Base-by-base conservation (phyloP, 1,284 basidiomycete genomes). In the Apiotrichum gamsii region DNA sequence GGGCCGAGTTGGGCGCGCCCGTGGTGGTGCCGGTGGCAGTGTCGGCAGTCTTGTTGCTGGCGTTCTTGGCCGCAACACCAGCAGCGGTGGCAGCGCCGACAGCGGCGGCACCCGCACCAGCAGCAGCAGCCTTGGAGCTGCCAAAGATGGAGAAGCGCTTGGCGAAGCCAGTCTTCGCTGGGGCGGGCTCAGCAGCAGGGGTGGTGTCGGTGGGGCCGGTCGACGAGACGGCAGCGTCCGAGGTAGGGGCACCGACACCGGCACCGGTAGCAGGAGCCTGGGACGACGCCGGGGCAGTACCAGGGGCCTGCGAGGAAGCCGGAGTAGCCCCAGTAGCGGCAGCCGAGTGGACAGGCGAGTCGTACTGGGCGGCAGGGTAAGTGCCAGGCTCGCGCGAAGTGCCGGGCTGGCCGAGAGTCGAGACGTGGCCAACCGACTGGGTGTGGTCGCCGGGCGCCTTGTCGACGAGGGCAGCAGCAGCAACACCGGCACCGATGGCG, bases 341-440 rank as follows among this genome's bases (percentile, higher is more conserved):
- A n/a, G n/a, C n/a, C n/a, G n/a, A n/a, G n/a, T n/a, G n/a, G n/a
- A n/a, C n/a, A n/a, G n/a, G n/a, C n/a, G n/a, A n/a, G 11, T 43
- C 25, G 18, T 34, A 31, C 35, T 31, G 34, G 6, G 38, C 39
- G 10, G 39, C 35, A 31, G 63, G 61, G 51, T 64, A 65, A 1
- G 48, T 35, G 11, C 58, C 59, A 3, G 58, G 54, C 32, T 57
- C 43, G 29, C 61, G 45, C 6, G 51, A 44, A 5, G 59, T 53
- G 13, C 54, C 60, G 5, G 51, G 45, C 11, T 37, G 25, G n/a
- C 38, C 49, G 16, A 56, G 44, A 8, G 56, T 53, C 1, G 60
- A 40, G 24, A 62, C 58, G 42, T 68, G 59, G 8, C 62, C 64
- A 11, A 61, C 59, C 4, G 57, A 61, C 6, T 54, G 54, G 15